Base-by-base conservation (phyloP, 148 eudicot species). In the Chenopodium album region DNA sequence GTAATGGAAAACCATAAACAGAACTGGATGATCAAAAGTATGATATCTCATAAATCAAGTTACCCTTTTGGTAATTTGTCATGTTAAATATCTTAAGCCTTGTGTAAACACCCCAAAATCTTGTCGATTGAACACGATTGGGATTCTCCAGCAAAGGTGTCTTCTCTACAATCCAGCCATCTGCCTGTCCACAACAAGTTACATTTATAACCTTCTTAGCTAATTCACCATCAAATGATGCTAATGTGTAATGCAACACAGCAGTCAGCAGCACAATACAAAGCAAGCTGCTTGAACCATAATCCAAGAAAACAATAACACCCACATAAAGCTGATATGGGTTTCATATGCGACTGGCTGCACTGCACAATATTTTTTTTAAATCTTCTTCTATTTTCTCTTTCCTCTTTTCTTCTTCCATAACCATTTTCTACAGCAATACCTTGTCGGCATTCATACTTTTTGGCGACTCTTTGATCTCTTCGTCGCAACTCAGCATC, bases 71-170 rank as follows among this genome's bases (percentile, higher is more conserved):
- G 85, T 95, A 95, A 50, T 84, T 83, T 26, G 97, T 92, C 98
- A 95, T 92, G 87, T 95, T 92, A 84, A 95, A 95, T 89, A 95
- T 93, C 86, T 95, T 95, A 34, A 95, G 90, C 87, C 93, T 95
- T 41, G 98, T 95, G 87, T 93, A 95, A 76, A 95, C 99, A 78
- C 99, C 99, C 98, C 99, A 95, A 86, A 95, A 95, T 78, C 99
- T 93, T 80, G 84, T 81, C 19, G 99, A 98, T 22, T 97, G 90
- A 64, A 93, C 87, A 79, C 86, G 92, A 85, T 95, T 95, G 12
- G 99, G 99, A 78, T 95, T 95, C 83, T 89, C 86, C 83, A 95
- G 87, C 81, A 95, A 87, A 84, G 92, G 88, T 60, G 93, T 95
- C 86, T 76, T 86, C 75, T 90, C 91, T 86, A 95, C 97, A 79